Evolutionary conservation across 331 rosid species (phyloP).

Genomic region (Malus hybrid): DNA sequence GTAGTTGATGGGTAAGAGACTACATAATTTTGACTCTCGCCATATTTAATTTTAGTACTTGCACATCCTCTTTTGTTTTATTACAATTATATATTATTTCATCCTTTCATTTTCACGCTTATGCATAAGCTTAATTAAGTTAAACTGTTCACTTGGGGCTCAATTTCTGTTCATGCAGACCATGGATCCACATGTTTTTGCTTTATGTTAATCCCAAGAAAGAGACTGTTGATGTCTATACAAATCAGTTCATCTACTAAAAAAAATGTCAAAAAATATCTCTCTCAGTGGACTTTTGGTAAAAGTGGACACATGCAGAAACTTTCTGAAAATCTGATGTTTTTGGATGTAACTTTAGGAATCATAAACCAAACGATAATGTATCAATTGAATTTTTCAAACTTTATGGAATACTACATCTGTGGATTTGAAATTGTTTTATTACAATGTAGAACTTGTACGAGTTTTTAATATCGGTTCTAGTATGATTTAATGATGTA

Average conservation of each 20-base stretch:
- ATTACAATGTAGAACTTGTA: not conserved
- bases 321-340: not conserved
- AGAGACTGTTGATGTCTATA: not conserved
- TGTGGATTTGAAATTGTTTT: not conserved
- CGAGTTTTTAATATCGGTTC: not conserved
- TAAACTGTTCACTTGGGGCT: not conserved
- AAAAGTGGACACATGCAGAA: not conserved
- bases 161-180: not conserved
- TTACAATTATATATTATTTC: not conserved
- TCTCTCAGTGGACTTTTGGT: not conserved
- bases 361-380: not conserved
- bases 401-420: not conserved
- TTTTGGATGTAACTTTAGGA: not conserved
- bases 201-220: not conserved
- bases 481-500: not conserved
- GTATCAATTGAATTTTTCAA: not conserved
- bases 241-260: not conserved
- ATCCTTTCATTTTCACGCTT: not conserved
- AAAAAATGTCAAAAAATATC: not conserved
- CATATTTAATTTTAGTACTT: not conserved
- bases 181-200: not conserved
- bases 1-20: conserved; percentile 87
- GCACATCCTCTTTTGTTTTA: not conserved
- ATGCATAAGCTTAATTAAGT: not conserved
- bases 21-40: not conserved